Evolutionary conservation across 208 protist species (phyloP), one percentile per base, ranked within the genome.

Genomic region (Leishmania tarentolae): DNA sequence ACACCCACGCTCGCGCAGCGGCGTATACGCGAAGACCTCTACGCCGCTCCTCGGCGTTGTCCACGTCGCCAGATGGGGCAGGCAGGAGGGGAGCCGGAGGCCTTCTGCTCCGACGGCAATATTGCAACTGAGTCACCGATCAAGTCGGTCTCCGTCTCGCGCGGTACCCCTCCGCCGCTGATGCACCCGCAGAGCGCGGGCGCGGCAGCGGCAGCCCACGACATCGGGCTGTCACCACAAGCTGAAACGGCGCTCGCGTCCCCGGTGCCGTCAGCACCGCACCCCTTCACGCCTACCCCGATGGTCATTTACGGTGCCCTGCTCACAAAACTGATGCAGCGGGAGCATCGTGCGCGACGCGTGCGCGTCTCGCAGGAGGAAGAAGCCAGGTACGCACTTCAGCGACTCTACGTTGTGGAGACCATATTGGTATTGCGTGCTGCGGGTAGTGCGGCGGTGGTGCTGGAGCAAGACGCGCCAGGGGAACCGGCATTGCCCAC

Each of bases 21-120:
- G 15, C 59, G 50, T 21, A 65, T 82, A 31, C 85, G 81, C 17
- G 75, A 83, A 35, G 80, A 88, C 11, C 85, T 88, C 50, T 88
- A 88, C 78, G 79, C 81, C 17, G 53, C 81, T 19, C 81, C 76
- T 28, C 83, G 73, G 35, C 73, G 31, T n/a, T 53, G 37, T 17
- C 44, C 6, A 2, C 47, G 37, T 47, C 52, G 40, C 47, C 52
- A 24, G 31, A 50, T 35, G 35, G 28, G 0, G 74, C 74, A n/a
- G 21, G 35, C 37, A 47, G 37, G 37, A 0, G 28, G 56, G 24
- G 2, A 66, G n/a, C 72, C 11, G 53, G 9, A n/a, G 21, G 0
- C 71, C 11, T 31, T 50, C 71, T n/a, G 24, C 71, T 17, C 50
- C 6, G 50, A 75, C 31, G 71, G 46, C 11, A 42, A 13, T 17